A percentile compares a stretch with the other conserved stretches of the same genome.
Conservation (phyloP, 768 basidiomycete species). For the Boletus vermiculosoides region DNA sequence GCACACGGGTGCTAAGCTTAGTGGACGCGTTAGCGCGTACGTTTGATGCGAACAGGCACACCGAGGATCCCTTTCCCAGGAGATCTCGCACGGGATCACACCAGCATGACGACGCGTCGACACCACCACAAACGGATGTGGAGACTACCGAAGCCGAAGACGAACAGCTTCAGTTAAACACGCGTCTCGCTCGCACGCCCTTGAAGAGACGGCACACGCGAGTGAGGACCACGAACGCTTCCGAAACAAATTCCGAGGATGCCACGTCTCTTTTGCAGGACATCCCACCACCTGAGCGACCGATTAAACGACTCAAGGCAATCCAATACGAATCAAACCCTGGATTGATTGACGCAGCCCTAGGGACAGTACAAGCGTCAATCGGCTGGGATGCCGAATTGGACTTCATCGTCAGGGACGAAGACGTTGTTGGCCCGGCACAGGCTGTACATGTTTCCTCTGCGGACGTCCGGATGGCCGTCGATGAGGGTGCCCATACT, state of each 20-base stretch:
- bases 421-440: not conserved
- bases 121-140: conserved; percentile 16
- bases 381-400: conserved; percentile 18
- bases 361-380: conserved; percentile 24
- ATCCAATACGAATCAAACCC: conserved; percentile 23
- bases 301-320: conserved; percentile 18
- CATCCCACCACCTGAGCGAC: conserved; percentile 5
- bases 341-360: conserved; percentile 20
- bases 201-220: conserved; percentile 2
- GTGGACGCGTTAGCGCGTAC: conserved; percentile 26
- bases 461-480: not conserved
- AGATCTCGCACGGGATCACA: not conserved
- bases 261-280: not conserved
- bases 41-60: conserved; percentile 27
- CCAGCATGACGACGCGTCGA: not conserved
- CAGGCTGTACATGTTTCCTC: not conserved
- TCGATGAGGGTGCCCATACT: not conserved
- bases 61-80: not conserved
- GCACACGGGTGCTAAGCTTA: conserved; percentile 5
- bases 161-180: conserved; percentile 10
- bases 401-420: conserved; percentile 6
- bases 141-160: conserved; percentile 27
- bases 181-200: conserved; percentile 11
- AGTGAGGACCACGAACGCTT: not conserved
- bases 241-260: conserved; percentile 19